Evolutionary conservation across 1,284 basidiomycete species (phyloP).

Genomic region (Mycena citricolor): DNA sequence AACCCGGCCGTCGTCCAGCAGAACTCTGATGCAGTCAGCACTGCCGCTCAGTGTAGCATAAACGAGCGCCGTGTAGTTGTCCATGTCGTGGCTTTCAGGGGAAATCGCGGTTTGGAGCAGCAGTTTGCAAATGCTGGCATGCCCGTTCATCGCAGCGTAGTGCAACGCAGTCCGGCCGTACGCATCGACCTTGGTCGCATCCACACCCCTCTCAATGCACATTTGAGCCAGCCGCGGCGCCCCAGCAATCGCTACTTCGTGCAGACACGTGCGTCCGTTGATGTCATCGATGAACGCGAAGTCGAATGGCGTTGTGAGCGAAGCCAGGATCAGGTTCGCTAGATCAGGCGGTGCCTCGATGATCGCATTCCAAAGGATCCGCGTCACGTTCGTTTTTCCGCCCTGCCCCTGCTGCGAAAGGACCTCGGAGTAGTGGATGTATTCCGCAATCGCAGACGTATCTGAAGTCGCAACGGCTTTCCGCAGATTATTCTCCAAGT

Average conservation of each 20-base stretch:
- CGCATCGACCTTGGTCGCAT: constrained; percentile 71
- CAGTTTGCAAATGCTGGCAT: constrained; percentile 73
- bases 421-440: constrained; percentile 71
- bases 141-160: constrained; percentile 95
- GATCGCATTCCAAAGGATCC: constrained; percentile 90
- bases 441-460: constrained; percentile 60
- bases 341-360: constrained; percentile 76
- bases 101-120: constrained; percentile 72
- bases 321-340: constrained; percentile 72
- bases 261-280: constrained; percentile 94
- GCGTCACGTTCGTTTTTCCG: constrained; percentile 67
- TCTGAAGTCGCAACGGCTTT: constrained; percentile 71
- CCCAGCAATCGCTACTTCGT: constrained; percentile 90
- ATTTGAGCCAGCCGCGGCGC: constrained; percentile 77
- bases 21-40: constrained; percentile 75
- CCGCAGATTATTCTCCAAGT: constrained; percentile 83
- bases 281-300: constrained; percentile 95
- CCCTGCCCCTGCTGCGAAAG: constrained; percentile 54
- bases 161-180: constrained; percentile 95
- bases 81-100: constrained; percentile 79
- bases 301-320: constrained; percentile 74
- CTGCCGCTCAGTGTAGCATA: constrained; percentile 91
- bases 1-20: constrained; percentile 70
- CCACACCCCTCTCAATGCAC: constrained; percentile 76
- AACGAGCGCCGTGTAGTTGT: constrained; percentile 92